phyloP scores from a whole-genome alignment of 345 rosid genomes.

The Rhodomyrtus tomentosa region DNA sequence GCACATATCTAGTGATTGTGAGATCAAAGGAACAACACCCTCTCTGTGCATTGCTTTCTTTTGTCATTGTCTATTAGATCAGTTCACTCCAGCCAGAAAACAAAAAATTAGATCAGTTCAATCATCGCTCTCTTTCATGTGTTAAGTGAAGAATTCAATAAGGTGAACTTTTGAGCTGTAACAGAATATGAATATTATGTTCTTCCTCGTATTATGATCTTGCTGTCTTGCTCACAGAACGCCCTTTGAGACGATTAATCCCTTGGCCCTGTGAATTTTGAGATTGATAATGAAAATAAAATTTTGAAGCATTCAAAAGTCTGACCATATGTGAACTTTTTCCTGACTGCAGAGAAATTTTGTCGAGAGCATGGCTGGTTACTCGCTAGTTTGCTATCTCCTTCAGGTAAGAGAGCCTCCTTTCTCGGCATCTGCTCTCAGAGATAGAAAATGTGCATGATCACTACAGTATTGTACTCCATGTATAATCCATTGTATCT shows the following conservation, averaged over 20 bases:
- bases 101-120: background rate
- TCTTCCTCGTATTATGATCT: background rate
- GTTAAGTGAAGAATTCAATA: background rate
- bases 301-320: background rate
- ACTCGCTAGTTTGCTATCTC: slow-evolving; percentile 95
- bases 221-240: background rate
- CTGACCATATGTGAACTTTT: background rate
- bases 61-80: background rate
- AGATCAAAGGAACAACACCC: background rate
- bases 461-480: background rate
- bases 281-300: background rate
- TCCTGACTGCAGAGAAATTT: slow-evolving; percentile 76
- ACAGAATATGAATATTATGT: background rate
- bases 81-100: background rate
- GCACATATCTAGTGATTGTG: background rate
- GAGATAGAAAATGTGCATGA: background rate
- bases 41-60: background rate
- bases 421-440: background rate
- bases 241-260: background rate
- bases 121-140: background rate
- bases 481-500: background rate
- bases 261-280: background rate
- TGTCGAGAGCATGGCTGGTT: slow-evolving; percentile 99
- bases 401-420: slow-evolving; percentile 49
- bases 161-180: background rate